phyloP scores from a whole-genome alignment of 192 early-diverging fungal species.

The Linnemannia zychae region DNA sequence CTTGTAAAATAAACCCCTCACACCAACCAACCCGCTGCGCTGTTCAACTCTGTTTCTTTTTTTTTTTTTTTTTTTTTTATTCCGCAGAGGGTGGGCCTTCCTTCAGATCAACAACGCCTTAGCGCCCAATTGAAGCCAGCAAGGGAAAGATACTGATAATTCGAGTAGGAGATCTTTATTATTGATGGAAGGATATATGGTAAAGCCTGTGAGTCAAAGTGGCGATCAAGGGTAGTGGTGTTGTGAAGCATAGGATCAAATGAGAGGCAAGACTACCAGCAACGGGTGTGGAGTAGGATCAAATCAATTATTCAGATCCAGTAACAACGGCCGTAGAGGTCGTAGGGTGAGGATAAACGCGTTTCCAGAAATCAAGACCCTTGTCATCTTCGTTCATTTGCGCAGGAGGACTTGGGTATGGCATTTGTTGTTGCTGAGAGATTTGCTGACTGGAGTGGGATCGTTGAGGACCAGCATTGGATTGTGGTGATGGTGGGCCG shows the following conservation, averaged over 20 bases:
- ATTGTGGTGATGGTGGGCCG: constrained; percentile 1
- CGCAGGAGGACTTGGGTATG: background rate
- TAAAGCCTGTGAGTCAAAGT: too few relatives aligned
- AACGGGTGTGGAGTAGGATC: background rate
- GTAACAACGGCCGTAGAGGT: background rate
- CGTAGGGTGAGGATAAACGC: background rate
- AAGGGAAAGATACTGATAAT: background rate
- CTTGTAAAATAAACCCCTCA: background rate
- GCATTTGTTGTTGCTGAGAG: background rate
- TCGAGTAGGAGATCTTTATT: background rate
- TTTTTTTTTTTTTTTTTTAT: too few relatives aligned
- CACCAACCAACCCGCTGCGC: background rate
- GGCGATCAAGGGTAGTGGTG: background rate
- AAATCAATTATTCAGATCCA: background rate
- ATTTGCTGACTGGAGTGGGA: background rate
- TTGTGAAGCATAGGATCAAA: background rate
- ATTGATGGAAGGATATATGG: background rate
- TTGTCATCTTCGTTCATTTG: background rate
- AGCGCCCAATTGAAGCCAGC: background rate
- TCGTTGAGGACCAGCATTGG: background rate
- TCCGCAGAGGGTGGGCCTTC: background rate
- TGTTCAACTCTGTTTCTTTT: background rate
- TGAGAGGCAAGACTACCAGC: background rate
- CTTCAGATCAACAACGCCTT: background rate
- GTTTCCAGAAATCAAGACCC: constrained; percentile 2